These are phyloP conservation scores for Dalbergia oliveri DNA, from an alignment of 306 rosid genomes.

Conservation along the genomic window DNA sequence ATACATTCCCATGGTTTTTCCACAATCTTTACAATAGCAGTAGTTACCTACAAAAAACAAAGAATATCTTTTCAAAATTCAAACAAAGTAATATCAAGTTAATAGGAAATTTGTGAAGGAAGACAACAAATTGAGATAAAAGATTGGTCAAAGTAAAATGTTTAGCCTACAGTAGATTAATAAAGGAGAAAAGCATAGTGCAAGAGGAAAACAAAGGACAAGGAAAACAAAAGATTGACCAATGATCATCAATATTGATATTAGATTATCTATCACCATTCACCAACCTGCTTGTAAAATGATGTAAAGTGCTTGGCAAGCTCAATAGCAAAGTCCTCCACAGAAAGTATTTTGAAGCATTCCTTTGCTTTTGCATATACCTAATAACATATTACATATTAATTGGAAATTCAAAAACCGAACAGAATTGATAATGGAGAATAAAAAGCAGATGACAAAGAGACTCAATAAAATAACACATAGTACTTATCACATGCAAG, in stretches of 20 bases:
- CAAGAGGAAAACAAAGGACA: background rate
- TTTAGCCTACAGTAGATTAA: background rate
- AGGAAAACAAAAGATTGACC: background rate
- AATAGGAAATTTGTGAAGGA: conserved; percentile 6
- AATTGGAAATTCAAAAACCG: conserved; percentile 36
- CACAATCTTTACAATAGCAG: conserved; percentile 80
- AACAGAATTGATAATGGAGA: conserved; percentile 23
- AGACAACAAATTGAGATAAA: background rate
- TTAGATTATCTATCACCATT: conserved; percentile 19
- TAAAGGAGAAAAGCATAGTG: background rate
- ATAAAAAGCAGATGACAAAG: conserved; percentile 9
- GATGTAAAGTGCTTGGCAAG: conserved; percentile 91
- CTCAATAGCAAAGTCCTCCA: conserved; percentile 80
- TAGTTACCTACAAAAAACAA: conserved; percentile 66
- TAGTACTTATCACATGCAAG: background rate
- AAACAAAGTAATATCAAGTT: conserved; percentile 22
- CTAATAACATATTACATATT: conserved; percentile 53
- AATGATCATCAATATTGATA: background rate
- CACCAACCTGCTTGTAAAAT: conserved; percentile 73
- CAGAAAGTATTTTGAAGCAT: conserved; percentile 70
- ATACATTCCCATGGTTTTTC: conserved; percentile 98
- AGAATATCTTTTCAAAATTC: background rate
- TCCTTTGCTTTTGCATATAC: conserved; percentile 95
- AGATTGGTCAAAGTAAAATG: background rate
- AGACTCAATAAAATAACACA: background rate